A percentile compares a stretch with the other conserved stretches of the same genome.
Evolutionary conservation across 1,139 yeast genomes (phyloP).

Genomic region (Hyphopichia khmerensis): DNA sequence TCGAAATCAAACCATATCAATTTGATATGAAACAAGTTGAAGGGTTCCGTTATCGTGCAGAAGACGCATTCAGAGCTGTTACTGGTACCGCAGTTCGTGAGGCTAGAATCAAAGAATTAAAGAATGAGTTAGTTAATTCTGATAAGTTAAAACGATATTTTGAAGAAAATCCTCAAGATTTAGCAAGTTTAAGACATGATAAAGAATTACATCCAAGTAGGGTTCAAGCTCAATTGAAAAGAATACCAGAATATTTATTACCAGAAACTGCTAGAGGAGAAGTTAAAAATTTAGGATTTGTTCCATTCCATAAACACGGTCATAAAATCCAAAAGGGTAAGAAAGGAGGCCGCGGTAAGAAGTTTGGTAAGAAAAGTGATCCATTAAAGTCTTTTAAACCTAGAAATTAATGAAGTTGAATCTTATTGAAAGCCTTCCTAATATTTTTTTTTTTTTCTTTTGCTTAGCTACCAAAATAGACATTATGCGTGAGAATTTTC

Average conservation of each 20-base stretch:
- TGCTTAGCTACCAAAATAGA: neutral
- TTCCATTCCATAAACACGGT: slow-evolving; percentile 64
- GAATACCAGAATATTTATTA: slow-evolving; percentile 88
- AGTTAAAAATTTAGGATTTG: slow-evolving; percentile 64
- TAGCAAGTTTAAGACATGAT: slow-evolving; percentile 86
- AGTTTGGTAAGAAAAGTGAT: slow-evolving; percentile 52
- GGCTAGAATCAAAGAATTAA: slow-evolving; percentile 88
- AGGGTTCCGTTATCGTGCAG: slow-evolving; percentile 94
- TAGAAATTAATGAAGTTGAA: slow-evolving; percentile 2
- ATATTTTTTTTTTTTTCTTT: neutral
- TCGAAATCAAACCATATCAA: slow-evolving; percentile 77
- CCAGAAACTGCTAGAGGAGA: slow-evolving; percentile 76
- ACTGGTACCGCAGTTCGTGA: slow-evolving; percentile 89
- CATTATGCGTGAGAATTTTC: neutral
- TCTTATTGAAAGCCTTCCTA: too few relatives aligned
- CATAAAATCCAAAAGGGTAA: slow-evolving; percentile 44
- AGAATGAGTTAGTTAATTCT: slow-evolving; percentile 81
- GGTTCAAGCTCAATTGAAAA: slow-evolving; percentile 80
- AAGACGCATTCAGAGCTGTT: slow-evolving; percentile 95
- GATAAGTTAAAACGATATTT: slow-evolving; percentile 92
- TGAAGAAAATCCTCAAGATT: slow-evolving; percentile 97
- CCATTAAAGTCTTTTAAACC: slow-evolving; percentile 59
- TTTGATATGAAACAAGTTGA: slow-evolving; percentile 93
- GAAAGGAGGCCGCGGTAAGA: slow-evolving; percentile 27
- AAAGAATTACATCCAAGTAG: slow-evolving; percentile 82